These are phyloP conservation scores for Mallotus japonicus DNA, from an alignment of 441 rosid species.

Conservation along the genomic window DNA sequence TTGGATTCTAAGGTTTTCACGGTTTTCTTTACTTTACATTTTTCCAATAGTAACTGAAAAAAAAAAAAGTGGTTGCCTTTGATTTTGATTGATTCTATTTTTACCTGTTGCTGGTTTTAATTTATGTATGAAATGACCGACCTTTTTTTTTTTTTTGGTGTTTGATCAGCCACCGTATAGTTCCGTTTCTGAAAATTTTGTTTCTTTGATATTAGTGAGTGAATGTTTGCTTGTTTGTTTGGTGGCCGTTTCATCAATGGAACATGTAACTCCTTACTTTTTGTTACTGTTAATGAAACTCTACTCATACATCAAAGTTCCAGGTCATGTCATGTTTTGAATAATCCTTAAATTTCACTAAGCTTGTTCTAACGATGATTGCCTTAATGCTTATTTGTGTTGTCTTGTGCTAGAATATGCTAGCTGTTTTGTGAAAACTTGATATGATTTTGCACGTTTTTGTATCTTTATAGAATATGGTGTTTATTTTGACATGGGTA, in stretches of 20 bases:
- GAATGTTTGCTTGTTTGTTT: no score
- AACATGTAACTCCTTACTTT: no score
- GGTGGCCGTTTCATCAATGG: no score
- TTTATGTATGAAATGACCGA: neutral
- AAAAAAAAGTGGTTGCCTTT: neutral
- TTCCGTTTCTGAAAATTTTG: no score
- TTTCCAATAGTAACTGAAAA: no score
- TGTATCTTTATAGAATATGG: neutral
- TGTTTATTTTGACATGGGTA: neutral
- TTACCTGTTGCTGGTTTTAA: no score
- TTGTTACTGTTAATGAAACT: no score
- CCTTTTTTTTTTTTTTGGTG: neutral
- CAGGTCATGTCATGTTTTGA: neutral
- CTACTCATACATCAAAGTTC: no score
- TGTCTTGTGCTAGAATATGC: neutral
- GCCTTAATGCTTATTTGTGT: neutral
- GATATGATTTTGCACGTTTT: neutral
- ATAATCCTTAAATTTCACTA: neutral
- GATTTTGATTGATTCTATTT: neutral
- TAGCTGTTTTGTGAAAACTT: neutral
- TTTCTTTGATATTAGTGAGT: neutral
- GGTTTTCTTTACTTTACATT: neutral
- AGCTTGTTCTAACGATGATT: neutral
- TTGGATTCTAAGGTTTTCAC: constrained; percentile 70
- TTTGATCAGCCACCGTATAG: constrained; percentile 1